Base-by-base conservation (phyloP, 805 yeast species). In the Lipomyces starkeyi region DNA sequence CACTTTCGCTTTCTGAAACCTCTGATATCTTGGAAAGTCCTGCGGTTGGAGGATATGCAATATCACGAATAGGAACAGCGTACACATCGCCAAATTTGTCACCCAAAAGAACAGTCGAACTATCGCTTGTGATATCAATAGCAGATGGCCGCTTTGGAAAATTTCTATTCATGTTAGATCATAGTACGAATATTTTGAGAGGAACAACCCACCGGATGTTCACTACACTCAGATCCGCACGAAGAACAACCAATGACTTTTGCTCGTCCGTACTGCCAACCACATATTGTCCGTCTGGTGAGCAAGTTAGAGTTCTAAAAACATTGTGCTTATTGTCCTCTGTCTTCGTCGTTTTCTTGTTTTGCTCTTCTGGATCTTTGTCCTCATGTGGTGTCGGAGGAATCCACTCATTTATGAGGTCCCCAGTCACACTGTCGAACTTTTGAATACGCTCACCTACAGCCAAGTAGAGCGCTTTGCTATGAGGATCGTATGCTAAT, bases 81-180 rank as follows among this genome's bases (percentile, higher is more conserved):
- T 91, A 95, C 5, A 93, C 97, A 79, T 95, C 99, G 59, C 99
- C 99, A 76, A 94, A 95, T 80, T 95, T 95, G 78, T 95, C 99
- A 25, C 97, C 97, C 29, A 93, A 84, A 2, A 92, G 77, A 7
- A 93, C 78, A 14, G 80, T 79, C 17, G 63, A 71, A 67, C 85
- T 86, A 65, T 85, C 86, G 47, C 79, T 79, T 43, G 89, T 83
- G 0, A 87, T 79, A 7, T 91, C 82, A 22, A 93, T 82, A 1
- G 97, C 88, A 73, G 92, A 89, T n/a, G 98, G 98, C 78, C 98
- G 87, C 78, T 94, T 94, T 49, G 97, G 93, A 75, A 91, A 89
- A 4, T 85, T 84, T 76, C 92, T 53, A 53, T 8, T 94, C 74
- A 94, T 86, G 75, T 90, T 89, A 64, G 86, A 81, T 17, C 37